A percentile compares a stretch with the other conserved stretches of the same genome.
Evolutionary conservation across 768 basidiomycete species (phyloP).

Genomic region (Termitomyces sp.): DNA sequence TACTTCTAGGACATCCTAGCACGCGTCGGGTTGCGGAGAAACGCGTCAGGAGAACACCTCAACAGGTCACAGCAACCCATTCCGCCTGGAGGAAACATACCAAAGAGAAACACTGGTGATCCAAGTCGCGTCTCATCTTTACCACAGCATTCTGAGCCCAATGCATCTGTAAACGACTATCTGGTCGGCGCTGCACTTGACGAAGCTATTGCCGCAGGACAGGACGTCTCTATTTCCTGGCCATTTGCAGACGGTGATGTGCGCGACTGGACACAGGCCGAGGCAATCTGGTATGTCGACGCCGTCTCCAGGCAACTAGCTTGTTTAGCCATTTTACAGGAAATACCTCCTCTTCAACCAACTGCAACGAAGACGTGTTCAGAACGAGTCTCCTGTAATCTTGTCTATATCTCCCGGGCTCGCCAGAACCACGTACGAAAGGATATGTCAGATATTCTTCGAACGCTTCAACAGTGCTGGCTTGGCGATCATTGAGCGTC

Average conservation of each 20-base stretch:
- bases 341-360: constrained; percentile 76
- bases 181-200: constrained; percentile 78
- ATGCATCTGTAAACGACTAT: constrained; percentile 66
- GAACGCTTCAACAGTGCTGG: constrained; percentile 90
- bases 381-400: constrained; percentile 84
- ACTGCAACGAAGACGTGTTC: constrained; percentile 71
- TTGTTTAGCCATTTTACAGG: constrained; percentile 36
- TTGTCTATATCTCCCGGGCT: constrained; percentile 64
- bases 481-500: constrained; percentile 74
- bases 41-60: constrained; percentile 26
- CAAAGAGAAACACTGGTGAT: constrained; percentile 25
- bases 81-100: constrained; percentile 12
- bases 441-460: constrained; percentile 80
- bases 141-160: constrained; percentile 34
- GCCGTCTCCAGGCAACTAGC: background rate
- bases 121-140: constrained; percentile 42
- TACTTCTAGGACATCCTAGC: constrained; percentile 64
- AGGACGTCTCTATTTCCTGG: constrained; percentile 74
- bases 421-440: constrained; percentile 62
- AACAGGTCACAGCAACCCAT: constrained; percentile 21
- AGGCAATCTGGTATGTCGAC: constrained; percentile 74
- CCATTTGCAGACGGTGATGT: constrained; percentile 75
- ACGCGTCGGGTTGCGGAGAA: constrained; percentile 69
- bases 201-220: constrained; percentile 68
- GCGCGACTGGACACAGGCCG: constrained; percentile 77